Evolutionary conservation across 2,329 filamentous ascomycete genomes (phyloP).

Genomic region (Diaporthe helianthi): DNA sequence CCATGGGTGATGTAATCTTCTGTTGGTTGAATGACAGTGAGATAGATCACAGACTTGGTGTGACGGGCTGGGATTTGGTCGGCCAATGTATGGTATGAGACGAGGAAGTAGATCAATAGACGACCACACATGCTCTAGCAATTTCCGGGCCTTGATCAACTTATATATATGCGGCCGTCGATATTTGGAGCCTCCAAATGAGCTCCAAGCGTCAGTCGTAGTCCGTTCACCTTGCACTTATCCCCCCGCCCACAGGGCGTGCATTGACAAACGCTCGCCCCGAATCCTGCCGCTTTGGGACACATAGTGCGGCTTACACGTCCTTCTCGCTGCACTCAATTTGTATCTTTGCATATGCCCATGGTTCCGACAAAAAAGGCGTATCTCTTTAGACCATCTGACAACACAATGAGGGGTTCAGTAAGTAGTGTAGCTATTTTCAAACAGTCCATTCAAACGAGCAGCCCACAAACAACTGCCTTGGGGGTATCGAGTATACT

Average conservation of each 20-base stretch:
- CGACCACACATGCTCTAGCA: neutral
- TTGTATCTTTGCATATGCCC: neutral
- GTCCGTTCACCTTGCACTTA: neutral
- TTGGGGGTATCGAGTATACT: constrained; percentile 34
- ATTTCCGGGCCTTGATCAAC: neutral
- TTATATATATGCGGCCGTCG: neutral
- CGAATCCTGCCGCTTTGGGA: constrained; percentile 12
- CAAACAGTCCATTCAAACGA: constrained; percentile 21
- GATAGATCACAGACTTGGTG: no score
- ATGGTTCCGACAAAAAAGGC: neutral
- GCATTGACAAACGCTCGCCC: constrained; percentile 1
- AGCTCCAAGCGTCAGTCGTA: neutral
- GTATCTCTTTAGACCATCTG: neutral
- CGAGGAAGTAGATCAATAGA: neutral
- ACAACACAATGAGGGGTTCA: neutral
- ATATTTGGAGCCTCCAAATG: neutral
- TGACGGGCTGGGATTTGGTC: neutral
- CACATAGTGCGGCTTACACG: neutral
- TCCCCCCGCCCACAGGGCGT: constrained; percentile 18
- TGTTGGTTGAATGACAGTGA: neutral
- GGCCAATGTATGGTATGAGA: neutral
- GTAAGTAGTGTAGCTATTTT: neutral
- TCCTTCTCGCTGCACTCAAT: neutral
- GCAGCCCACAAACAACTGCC: constrained; percentile 13
- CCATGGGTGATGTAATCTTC: constrained; percentile 6